These are phyloP conservation scores for Tetragonia tetragonoides DNA, from an alignment of 148 eudicot species.

Conservation along the genomic window DNA sequence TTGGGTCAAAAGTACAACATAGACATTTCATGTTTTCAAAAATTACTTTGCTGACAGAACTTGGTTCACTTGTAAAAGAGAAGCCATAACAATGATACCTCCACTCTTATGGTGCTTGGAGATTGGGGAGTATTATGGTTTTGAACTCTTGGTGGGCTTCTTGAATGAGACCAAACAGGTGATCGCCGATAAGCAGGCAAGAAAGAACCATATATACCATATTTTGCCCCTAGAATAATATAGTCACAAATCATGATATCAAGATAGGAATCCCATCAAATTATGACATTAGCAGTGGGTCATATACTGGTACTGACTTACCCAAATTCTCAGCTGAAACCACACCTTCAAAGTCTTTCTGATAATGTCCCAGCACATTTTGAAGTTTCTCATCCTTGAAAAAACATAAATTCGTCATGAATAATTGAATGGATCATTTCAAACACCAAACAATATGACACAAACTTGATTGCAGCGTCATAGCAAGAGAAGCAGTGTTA, in stretches of 20 bases:
- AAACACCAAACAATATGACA: not conserved
- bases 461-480: slow-evolving; percentile 7
- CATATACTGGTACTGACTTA: slow-evolving; percentile 36
- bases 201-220: slow-evolving; percentile 94
- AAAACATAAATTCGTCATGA: slow-evolving; percentile 10
- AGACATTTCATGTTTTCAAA: not conserved
- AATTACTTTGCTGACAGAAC: not conserved
- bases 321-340: slow-evolving; percentile 95
- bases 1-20: not conserved
- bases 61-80: not conserved
- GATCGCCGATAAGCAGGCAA: slow-evolving; percentile 78
- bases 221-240: slow-evolving; percentile 72
- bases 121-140: slow-evolving; percentile 41
- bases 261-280: slow-evolving; percentile 16
- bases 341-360: slow-evolving; percentile 96
- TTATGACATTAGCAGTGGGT: slow-evolving; percentile 14
- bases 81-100: slow-evolving; percentile 46
- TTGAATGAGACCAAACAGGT: slow-evolving; percentile 58
- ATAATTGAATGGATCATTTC: not conserved
- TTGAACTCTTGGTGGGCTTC: slow-evolving; percentile 54
- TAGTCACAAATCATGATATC: slow-evolving; percentile 36
- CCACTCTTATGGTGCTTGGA: slow-evolving; percentile 48
- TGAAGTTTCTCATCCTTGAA: slow-evolving; percentile 92
- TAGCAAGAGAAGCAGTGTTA: not conserved
- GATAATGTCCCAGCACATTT: slow-evolving; percentile 84